These are phyloP conservation scores for Schizophyllum amplum DNA, from an alignment of 1,284 basidiomycete species.

Conservation along the genomic window DNA sequence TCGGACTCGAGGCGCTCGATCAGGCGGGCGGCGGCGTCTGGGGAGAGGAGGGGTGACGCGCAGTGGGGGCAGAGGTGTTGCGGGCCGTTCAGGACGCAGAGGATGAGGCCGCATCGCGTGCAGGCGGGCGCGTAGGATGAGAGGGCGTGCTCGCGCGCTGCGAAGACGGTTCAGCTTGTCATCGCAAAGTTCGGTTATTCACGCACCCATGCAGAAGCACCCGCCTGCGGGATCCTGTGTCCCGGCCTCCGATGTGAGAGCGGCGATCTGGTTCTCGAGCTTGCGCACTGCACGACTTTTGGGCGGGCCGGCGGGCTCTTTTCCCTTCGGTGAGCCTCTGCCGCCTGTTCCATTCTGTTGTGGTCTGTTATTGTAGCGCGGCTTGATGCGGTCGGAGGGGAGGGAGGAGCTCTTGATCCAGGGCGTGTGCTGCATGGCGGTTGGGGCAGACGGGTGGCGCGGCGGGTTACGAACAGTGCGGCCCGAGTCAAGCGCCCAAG, in stretches of 20 bases:
- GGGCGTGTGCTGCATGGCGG: not conserved
- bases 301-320: not conserved
- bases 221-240: not conserved
- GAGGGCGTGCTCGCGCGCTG: not conserved
- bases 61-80: not conserved
- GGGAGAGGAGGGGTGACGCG: not conserved
- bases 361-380: not conserved
- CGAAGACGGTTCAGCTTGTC: not conserved
- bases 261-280: not conserved
- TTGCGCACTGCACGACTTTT: not conserved
- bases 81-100: not conserved
- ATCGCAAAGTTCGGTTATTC: not conserved
- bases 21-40: not conserved
- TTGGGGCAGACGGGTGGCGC: not conserved
- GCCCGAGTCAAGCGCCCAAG: too few species aligned
- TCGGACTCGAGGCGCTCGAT: not conserved
- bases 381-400: not conserved
- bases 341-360: not conserved
- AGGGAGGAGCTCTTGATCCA: not conserved
- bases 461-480: too few species aligned
- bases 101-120: not conserved
- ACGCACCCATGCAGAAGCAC: not conserved
- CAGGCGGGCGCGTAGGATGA: not conserved
- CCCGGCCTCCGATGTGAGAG: not conserved
- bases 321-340: not conserved